Percentiles rank a stretch among this genome's conserved stretches.
phyloP scores from a whole-genome alignment of 1,139 yeast genomes.

The Kodamaea sp. region DNA sequence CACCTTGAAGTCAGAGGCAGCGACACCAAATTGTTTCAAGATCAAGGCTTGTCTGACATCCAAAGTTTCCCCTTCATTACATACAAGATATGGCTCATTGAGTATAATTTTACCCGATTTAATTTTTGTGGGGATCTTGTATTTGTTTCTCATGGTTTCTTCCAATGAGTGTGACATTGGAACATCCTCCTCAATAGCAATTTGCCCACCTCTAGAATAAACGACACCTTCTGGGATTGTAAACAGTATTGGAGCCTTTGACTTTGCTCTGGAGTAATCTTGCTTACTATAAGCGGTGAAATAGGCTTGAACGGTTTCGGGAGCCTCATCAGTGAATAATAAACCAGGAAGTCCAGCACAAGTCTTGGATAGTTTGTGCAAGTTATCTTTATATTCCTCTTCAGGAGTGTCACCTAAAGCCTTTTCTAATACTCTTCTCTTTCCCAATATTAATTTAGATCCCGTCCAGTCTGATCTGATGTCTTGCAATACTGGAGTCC shows the following conservation, averaged over 20 bases:
- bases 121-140: slow-evolving; percentile 88
- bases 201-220: slow-evolving; percentile 93
- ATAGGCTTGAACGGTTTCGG: slow-evolving; percentile 81
- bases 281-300: slow-evolving; percentile 74
- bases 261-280: slow-evolving; percentile 90
- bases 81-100: slow-evolving; percentile 75
- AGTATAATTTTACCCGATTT: slow-evolving; percentile 84
- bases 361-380: slow-evolving; percentile 63
- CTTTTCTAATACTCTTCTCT: slow-evolving; percentile 88
- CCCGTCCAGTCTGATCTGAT: slow-evolving; percentile 92
- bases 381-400: slow-evolving; percentile 86
- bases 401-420: slow-evolving; percentile 86
- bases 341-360: slow-evolving; percentile 80
- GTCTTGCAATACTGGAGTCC: slow-evolving; percentile 94
- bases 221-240: slow-evolving; percentile 86
- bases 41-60: slow-evolving; percentile 92
- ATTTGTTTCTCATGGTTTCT: slow-evolving; percentile 83
- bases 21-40: slow-evolving; percentile 93
- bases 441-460: slow-evolving; percentile 84
- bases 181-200: slow-evolving; percentile 87
- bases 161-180: slow-evolving; percentile 97
- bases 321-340: slow-evolving; percentile 82
- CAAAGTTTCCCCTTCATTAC: slow-evolving; percentile 74
- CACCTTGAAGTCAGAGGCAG: slow-evolving; percentile 88
- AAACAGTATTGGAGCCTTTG: slow-evolving; percentile 79